phyloP scores from a whole-genome alignment of 2,329 filamentous ascomycete species.

The Alternaria tenuissima region DNA sequence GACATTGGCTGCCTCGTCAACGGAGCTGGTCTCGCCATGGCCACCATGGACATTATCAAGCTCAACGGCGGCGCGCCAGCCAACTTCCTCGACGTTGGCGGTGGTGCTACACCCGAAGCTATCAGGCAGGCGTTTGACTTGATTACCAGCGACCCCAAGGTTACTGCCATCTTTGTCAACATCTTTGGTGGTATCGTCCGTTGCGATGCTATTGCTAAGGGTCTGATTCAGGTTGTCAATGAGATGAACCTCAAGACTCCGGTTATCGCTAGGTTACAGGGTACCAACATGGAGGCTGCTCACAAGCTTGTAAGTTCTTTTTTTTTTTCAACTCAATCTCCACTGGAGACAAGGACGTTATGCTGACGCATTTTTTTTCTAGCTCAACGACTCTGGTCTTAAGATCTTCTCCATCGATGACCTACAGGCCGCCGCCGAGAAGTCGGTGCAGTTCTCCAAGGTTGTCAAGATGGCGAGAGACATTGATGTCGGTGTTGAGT shows the following conservation, averaged over 20 bases:
- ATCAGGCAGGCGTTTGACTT: conserved; percentile 98
- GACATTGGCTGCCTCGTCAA: conserved; percentile 99
- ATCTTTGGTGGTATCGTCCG: conserved; percentile 99
- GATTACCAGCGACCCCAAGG: conserved; percentile 98
- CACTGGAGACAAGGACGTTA: no score
- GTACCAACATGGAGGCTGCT: conserved; percentile 96
- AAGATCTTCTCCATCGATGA: conserved; percentile 99
- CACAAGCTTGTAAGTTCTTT: conserved; percentile 71
- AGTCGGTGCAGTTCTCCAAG: conserved; percentile 98
- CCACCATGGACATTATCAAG: conserved; percentile 99
- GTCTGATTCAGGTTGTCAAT: conserved; percentile 93
- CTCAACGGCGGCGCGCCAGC: conserved; percentile 94
- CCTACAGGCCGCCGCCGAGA: conserved; percentile 95
- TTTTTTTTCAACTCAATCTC: no score
- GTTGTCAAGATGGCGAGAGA: conserved; percentile 98
- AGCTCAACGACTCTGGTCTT: conserved; percentile 94
- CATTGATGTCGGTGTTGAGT: conserved; percentile 87
- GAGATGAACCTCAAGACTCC: conserved; percentile 95
- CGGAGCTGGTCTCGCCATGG: conserved; percentile 98
- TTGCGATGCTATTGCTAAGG: conserved; percentile 96
- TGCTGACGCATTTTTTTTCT: not conserved
- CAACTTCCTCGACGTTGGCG: conserved; percentile 99
- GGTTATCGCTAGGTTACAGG: conserved; percentile 96
- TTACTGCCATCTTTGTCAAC: conserved; percentile 99
- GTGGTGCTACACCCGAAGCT: conserved; percentile 93